Conservation (phyloP, 1,284 basidiomycete species). For the Ganoderma leucocontextum region DNA sequence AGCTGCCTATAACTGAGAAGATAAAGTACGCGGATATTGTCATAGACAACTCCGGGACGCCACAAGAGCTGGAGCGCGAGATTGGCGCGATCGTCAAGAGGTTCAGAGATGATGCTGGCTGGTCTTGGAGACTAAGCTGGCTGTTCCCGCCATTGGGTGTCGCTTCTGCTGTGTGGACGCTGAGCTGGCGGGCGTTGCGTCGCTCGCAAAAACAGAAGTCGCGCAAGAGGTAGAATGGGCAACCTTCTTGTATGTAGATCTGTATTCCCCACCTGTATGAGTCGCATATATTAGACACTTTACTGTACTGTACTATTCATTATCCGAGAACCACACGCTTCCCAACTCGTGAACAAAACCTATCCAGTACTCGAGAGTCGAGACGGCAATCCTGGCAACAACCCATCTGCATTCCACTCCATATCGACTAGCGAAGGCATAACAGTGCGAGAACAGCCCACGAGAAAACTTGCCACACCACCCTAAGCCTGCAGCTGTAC, state of each 20-base stretch:
- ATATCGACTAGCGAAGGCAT: slow-evolving; percentile 20
- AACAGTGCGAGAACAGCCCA: slow-evolving; percentile 17
- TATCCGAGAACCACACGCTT: neutral
- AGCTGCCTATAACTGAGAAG: slow-evolving; percentile 85
- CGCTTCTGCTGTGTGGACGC: slow-evolving; percentile 46
- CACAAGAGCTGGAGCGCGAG: slow-evolving; percentile 73
- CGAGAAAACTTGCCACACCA: neutral
- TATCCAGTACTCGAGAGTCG: neutral
- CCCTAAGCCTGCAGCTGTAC: neutral
- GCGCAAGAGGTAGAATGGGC: slow-evolving; percentile 18
- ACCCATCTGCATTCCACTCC: slow-evolving; percentile 19
- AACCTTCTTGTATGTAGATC: neutral
- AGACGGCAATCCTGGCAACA: neutral
- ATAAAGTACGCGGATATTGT: slow-evolving; percentile 86
- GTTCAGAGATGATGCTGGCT: slow-evolving; percentile 64
- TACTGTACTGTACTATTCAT: slow-evolving; percentile 24
- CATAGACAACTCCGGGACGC: slow-evolving; percentile 88
- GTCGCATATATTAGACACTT: slow-evolving; percentile 12
- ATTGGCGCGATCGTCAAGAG: slow-evolving; percentile 70
- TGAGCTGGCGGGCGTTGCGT: slow-evolving; percentile 43
- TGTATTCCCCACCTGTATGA: neutral
- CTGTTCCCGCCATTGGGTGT: slow-evolving; percentile 81
- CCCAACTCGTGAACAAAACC: neutral
- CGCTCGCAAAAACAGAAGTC: slow-evolving; percentile 26
- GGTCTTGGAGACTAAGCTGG: slow-evolving; percentile 82